Conservation (phyloP, 2,329 filamentous ascomycete species). For the Neofusicoccum sp. region DNA sequence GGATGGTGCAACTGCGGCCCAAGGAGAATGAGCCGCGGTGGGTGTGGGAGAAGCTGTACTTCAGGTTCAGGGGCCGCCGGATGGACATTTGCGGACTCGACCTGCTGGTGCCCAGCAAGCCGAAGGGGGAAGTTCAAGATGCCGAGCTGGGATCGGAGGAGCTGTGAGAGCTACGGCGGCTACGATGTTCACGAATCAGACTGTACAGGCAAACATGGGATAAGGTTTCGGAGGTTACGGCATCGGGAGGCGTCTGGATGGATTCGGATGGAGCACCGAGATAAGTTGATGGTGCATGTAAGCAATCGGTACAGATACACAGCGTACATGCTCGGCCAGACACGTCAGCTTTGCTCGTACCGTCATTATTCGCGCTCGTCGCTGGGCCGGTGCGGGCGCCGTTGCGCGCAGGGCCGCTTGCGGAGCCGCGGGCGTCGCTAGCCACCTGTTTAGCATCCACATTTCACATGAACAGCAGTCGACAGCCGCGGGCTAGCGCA, state of each 20-base stretch:
- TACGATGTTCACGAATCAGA: slow-evolving; percentile 12
- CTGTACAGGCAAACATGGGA: slow-evolving; percentile 10
- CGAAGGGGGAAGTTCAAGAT: background rate
- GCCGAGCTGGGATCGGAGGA: background rate
- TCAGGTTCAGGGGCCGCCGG: slow-evolving; percentile 51
- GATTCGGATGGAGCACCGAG: slow-evolving; percentile 1
- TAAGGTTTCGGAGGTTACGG: background rate
- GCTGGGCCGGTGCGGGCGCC: background rate
- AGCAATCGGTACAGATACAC: background rate
- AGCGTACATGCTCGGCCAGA: background rate
- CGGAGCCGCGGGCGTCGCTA: background rate
- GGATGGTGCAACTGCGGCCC: slow-evolving; percentile 46
- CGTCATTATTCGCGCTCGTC: background rate
- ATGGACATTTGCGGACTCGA: slow-evolving; percentile 58
- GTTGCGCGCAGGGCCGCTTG: slow-evolving; percentile 6
- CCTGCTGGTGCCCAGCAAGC: slow-evolving; percentile 39
- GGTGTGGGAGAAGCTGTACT: slow-evolving; percentile 54
- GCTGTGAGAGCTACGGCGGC: slow-evolving; percentile 5
- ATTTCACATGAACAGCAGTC: slow-evolving; percentile 6
- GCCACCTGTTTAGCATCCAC: background rate
- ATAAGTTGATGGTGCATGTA: background rate
- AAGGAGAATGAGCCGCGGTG: slow-evolving; percentile 49
- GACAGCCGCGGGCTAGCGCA: background rate
- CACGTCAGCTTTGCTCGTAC: background rate
- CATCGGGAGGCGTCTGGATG: background rate